Percentiles rank a stretch among this genome's conserved stretches.
These are phyloP conservation scores for Elaeagnus macrophylla DNA, from an alignment of 306 rosid genomes.

Conservation along the genomic window DNA sequence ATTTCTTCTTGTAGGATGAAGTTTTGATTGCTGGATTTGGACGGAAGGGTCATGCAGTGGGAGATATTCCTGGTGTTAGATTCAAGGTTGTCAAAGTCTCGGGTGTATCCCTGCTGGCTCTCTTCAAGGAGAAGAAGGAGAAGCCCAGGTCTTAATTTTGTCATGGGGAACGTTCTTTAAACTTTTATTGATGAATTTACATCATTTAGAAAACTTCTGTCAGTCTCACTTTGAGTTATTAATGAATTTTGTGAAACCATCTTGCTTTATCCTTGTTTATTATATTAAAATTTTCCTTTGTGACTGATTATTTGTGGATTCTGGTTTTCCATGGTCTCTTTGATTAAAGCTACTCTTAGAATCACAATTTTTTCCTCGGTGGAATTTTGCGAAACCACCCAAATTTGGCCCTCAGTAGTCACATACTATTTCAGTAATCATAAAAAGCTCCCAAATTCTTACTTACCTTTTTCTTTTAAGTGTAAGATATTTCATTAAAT, in stretches of 20 bases:
- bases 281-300: neutral
- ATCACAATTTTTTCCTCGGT: too few species aligned
- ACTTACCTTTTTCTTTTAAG: too few species aligned
- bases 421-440: too few species aligned
- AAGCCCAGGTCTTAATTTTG: constrained; percentile 55
- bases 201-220: neutral
- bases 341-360: too few species aligned
- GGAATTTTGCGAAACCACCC: too few species aligned
- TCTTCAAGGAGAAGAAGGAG: constrained; percentile 82
- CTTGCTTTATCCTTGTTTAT: constrained; percentile 14
- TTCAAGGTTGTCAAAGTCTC: constrained; percentile 72
- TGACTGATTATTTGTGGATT: too few species aligned
- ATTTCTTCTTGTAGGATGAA: constrained; percentile 46
- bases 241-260: constrained; percentile 19
- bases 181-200: neutral
- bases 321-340: too few species aligned
- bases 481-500: too few species aligned
- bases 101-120: constrained; percentile 66
- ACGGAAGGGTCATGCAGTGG: constrained; percentile 70
- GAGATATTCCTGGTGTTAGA: constrained; percentile 89
- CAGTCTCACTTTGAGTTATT: neutral
- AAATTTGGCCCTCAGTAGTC: too few species aligned
- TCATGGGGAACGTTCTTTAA: neutral
- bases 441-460: too few species aligned
- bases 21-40: constrained; percentile 83